Evolutionary conservation across 2,329 filamentous ascomycete genomes (phyloP).

Genomic region (Verticillium albo-atrum): DNA sequence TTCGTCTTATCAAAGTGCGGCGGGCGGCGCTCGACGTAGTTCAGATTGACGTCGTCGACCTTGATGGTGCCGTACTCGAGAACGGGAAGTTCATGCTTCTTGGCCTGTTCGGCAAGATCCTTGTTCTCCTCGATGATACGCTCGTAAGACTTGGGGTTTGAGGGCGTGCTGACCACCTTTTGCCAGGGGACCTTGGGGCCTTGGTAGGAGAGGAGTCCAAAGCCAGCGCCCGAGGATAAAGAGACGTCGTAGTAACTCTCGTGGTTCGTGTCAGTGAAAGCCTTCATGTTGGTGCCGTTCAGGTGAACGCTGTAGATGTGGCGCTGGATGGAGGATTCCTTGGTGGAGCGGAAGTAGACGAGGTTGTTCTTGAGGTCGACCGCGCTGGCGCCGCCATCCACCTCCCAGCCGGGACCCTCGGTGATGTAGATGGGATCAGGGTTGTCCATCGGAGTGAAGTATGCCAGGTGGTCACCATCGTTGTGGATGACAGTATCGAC

Average conservation of each 20-base stretch:
- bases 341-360: slow-evolving; percentile 87
- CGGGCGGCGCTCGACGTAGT: slow-evolving; percentile 78
- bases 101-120: slow-evolving; percentile 62
- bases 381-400: slow-evolving; percentile 77
- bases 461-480: slow-evolving; percentile 85
- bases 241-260: slow-evolving; percentile 78
- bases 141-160: slow-evolving; percentile 59
- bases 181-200: slow-evolving; percentile 89
- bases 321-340: slow-evolving; percentile 81
- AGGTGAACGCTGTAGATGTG: slow-evolving; percentile 89
- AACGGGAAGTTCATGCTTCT: slow-evolving; percentile 75
- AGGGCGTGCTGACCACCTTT: slow-evolving; percentile 80
- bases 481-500: slow-evolving; percentile 86
- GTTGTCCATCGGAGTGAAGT: slow-evolving; percentile 85
- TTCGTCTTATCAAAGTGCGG: slow-evolving; percentile 81
- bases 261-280: slow-evolving; percentile 68
- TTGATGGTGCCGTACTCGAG: slow-evolving; percentile 79
- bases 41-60: slow-evolving; percentile 70
- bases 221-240: slow-evolving; percentile 79
- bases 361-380: slow-evolving; percentile 81
- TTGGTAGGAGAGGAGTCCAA: slow-evolving; percentile 76
- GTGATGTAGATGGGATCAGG: slow-evolving; percentile 81
- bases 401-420: slow-evolving; percentile 78
- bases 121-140: slow-evolving; percentile 76
- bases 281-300: slow-evolving; percentile 66